Evolutionary conservation across 2,329 filamentous ascomycete genomes (phyloP).

Genomic region (Coniosporium tulheliwenetii): DNA sequence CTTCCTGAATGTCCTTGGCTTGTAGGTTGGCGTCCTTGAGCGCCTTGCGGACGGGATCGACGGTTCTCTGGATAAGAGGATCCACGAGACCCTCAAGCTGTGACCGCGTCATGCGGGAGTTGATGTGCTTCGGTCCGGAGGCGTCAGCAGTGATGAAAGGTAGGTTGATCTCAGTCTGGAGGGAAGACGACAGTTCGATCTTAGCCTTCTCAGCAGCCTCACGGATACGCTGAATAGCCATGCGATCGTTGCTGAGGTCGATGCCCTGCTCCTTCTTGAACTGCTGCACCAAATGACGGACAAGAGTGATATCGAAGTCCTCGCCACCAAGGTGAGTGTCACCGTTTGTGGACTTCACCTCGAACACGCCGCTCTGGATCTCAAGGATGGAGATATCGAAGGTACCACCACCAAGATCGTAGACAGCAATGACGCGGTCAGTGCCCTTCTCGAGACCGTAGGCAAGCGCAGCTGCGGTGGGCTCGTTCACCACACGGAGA

Average conservation of each 20-base stretch:
- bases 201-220: conserved; percentile 98
- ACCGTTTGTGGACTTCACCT: conserved; percentile 98
- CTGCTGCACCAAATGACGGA: conserved; percentile 82
- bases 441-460: conserved; percentile 93
- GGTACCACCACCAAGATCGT: conserved; percentile 95
- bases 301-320: conserved; percentile 90
- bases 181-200: conserved; percentile 91
- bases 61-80: conserved; percentile 69
- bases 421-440: conserved; percentile 82
- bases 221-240: conserved; percentile 98
- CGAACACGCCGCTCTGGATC: conserved; percentile 95
- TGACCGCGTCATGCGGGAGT: conserved; percentile 79
- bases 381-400: conserved; percentile 98
- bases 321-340: conserved; percentile 97
- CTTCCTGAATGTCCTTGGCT: conserved; percentile 90
- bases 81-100: conserved; percentile 91
- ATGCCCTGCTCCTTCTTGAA: conserved; percentile 95
- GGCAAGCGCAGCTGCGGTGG: conserved; percentile 85
- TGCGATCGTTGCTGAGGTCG: conserved; percentile 81
- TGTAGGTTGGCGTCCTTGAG: conserved; percentile 87
- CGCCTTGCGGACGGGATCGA: conserved; percentile 90
- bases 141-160: conserved; percentile 96
- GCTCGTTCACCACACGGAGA: conserved; percentile 95
- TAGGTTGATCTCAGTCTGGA: conserved; percentile 95
- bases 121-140: conserved; percentile 96